Conservation (phyloP, 805 yeast species). For the Barnettozyma vustinii region DNA sequence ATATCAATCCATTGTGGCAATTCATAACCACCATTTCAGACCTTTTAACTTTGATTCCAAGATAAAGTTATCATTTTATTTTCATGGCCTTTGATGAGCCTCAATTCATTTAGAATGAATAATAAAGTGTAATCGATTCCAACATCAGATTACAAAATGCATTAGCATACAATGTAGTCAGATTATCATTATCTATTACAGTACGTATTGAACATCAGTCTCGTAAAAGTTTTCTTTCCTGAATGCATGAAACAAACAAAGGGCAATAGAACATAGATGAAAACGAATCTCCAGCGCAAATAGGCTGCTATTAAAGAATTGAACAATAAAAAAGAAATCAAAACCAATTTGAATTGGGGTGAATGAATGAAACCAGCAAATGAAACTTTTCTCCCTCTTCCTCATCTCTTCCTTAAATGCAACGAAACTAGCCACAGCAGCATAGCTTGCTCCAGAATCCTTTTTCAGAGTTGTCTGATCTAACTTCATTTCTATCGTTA, state of each 20-base stretch:
- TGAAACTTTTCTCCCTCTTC: not conserved
- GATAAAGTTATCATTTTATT: constrained; percentile 4
- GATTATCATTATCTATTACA: constrained; percentile 1
- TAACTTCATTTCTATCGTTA: constrained; percentile 20
- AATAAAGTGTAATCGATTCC: constrained; percentile 7
- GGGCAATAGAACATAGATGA: not conserved
- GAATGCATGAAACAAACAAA: not conserved
- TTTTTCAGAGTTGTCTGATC: constrained; percentile 17
- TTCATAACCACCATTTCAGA: not conserved
- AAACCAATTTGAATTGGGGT: not conserved
- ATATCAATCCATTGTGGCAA: not conserved
- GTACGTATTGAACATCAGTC: not conserved
- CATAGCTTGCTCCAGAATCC: constrained; percentile 25
- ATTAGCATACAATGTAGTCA: not conserved
- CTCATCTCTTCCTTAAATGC: not conserved
- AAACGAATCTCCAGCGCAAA: not conserved
- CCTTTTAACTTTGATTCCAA: constrained; percentile 7
- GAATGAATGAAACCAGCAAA: not conserved
- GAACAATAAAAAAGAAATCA: not conserved
- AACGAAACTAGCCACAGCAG: constrained; percentile 17
- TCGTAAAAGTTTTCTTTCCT: not conserved
- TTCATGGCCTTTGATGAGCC: constrained; percentile 4
- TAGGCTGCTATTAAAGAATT: not conserved
- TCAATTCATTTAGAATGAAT: not conserved
- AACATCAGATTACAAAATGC: constrained; percentile 7